phyloP scores from a whole-genome alignment of 805 yeast genomes.

The Komagataella phaffii region DNA sequence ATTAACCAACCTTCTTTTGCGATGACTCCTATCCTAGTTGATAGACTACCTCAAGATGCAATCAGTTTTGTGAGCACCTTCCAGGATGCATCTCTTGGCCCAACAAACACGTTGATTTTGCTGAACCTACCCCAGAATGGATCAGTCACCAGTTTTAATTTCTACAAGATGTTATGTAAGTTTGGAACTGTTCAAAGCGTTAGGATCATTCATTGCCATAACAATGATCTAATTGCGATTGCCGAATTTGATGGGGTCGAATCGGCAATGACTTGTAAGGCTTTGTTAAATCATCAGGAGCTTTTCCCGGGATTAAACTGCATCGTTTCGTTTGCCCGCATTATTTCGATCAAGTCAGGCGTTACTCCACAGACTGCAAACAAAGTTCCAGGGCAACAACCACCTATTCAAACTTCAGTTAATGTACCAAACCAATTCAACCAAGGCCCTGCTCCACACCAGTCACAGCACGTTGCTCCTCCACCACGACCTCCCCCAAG shows the following conservation, averaged over 20 bases:
- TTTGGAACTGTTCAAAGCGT: slow-evolving; percentile 54
- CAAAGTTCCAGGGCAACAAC: not conserved
- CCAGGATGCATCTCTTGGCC: slow-evolving; percentile 57
- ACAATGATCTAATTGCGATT: slow-evolving; percentile 30
- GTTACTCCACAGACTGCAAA: slow-evolving; percentile 28
- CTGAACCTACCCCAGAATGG: slow-evolving; percentile 57
- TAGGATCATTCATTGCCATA: slow-evolving; percentile 34
- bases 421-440: not conserved
- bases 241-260: slow-evolving; percentile 66
- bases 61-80: slow-evolving; percentile 57
- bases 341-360: slow-evolving; percentile 12
- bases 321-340: slow-evolving; percentile 74
- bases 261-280: slow-evolving; percentile 67
- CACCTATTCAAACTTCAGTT: not conserved
- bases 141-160: slow-evolving; percentile 37
- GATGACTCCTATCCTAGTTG: slow-evolving; percentile 24
- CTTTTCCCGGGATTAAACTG: slow-evolving; percentile 67
- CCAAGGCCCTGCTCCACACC: not conserved
- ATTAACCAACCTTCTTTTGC: not conserved
- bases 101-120: slow-evolving; percentile 65
- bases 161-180: slow-evolving; percentile 34
- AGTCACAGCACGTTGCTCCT: not conserved
- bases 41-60: slow-evolving; percentile 46
- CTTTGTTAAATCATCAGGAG: slow-evolving; percentile 70
- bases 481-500: not conserved